Percentiles rank a stretch among this genome's conserved stretches.
Conservation (phyloP, 768 basidiomycete species). For the Obba rivulosa region DNA sequence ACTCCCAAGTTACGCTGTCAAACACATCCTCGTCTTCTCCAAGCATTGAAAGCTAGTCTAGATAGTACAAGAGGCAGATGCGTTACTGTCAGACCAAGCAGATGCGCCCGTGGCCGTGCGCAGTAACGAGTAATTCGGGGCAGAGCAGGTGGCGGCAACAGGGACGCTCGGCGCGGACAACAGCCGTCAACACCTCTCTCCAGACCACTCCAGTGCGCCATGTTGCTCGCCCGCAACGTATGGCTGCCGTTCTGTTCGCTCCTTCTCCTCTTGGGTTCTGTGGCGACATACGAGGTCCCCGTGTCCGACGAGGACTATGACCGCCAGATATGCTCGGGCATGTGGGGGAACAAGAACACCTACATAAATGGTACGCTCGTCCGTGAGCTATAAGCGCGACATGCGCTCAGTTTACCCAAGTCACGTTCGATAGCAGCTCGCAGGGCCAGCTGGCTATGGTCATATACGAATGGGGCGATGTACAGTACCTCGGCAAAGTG, state of each 20-base stretch:
- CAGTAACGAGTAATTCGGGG: constrained; percentile 6
- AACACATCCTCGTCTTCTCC: constrained; percentile 88
- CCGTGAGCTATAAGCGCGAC: constrained; percentile 3
- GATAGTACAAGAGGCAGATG: not conserved
- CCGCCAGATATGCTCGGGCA: constrained; percentile 90
- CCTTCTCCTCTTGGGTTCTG: constrained; percentile 30
- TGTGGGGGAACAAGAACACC: constrained; percentile 79
- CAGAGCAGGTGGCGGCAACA: constrained; percentile 2
- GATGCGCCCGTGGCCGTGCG: constrained; percentile 10
- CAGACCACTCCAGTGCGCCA: constrained; percentile 14
- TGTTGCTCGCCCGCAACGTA: constrained; percentile 14
- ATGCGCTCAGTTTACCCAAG: constrained; percentile 31
- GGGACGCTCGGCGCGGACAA: constrained; percentile 8
- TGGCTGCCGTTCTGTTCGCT: constrained; percentile 22
- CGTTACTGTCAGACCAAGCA: not conserved
- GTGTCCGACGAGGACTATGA: constrained; percentile 76
- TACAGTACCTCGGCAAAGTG: constrained; percentile 71
- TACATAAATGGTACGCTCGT: constrained; percentile 73
- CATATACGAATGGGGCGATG: constrained; percentile 94
- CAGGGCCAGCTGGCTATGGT: constrained; percentile 90
- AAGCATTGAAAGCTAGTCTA: constrained; percentile 43
- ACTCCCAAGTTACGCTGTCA: constrained; percentile 90
- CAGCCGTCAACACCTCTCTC: constrained; percentile 18
- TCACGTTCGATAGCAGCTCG: constrained; percentile 74
- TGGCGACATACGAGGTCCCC: constrained; percentile 53